Base-by-base conservation (phyloP, 2,329 filamentous ascomycete genomes). In the Pseudocercospora cruenta region DNA sequence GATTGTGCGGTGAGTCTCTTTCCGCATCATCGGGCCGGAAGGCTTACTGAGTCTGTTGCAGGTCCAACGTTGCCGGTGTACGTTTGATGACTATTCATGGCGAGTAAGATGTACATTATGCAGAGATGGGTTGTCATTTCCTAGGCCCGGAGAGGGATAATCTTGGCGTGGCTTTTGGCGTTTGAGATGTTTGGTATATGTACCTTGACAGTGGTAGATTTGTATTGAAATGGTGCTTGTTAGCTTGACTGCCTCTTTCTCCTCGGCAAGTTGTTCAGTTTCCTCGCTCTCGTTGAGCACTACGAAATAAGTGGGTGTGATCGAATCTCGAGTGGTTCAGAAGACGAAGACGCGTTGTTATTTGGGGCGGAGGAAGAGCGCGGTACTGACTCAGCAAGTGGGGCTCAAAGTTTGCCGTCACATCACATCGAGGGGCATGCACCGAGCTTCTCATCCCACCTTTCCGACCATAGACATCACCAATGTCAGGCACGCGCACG, bases 11-110 rank as follows among this genome's bases (percentile, higher is more conserved):
- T 66, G 65, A 64, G 65, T 64, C 55, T 62, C 24, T 57, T 57
- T 62, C 28, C 22, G 31, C 19, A 26, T 61, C 36, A 53, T 36
- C 19, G 47, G 49, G 61, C 60, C 58, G 58, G 65, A 58, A 51
- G 51, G 65, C 65, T 67, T 67, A 67, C 65, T 67, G 65, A 67
- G 62, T 43, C 43, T 58, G 14, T 58, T 51, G 22, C 58, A 67
- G 65, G 65, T 58, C 55, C 55, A 4, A 62, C 65, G 3, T 22
- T 67, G 51, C 57, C 58, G 61, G 62, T 67, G 9, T 43, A 67
- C 62, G 57, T 67, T 19, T 67, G 58, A 61, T n/a, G 57, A 24
- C 2, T 22, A 36, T 26, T 22, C n/a, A 19, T 19, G 47, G 24
- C 58, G 19, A 19, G 24, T 33, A 45, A 57, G 16, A 43, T 60